Evolutionary conservation across 495 filamentous ascomycete genomes (phyloP), one percentile per base, ranked within the genome.

Genomic region (Podospora conica): DNA sequence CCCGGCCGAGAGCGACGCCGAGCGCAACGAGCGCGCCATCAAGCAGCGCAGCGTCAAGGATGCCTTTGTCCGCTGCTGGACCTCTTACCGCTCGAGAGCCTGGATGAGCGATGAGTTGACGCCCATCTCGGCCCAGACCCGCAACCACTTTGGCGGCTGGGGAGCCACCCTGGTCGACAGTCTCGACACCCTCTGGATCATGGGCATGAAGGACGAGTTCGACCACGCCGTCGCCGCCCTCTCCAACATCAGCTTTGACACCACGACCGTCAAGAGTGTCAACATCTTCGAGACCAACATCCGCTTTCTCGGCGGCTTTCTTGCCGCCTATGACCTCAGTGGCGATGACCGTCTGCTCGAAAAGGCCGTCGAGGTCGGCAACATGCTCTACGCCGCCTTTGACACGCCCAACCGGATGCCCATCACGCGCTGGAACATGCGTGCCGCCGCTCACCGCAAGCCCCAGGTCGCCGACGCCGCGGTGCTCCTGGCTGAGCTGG

Each of bases 351-450:
- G 86, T 9, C 78, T 96, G 29, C 82, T 96, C 57, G 82, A 87
- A 54, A 96, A 96, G 73, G 91, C 93, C 15, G 81, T 87, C 24
- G 88, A 96, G 75, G 81, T 96, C 33, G 93, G 86, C 31, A 91
- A 96, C 67, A 81, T 97, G 68, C 76, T 97, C 28, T 95, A 92
- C 72, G 86, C 87, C 62, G 89, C 90, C 9, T 97, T 96, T 73
- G 93, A 97, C 71, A 96, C 93, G 15, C 92, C 93, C 0, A 97
- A 95, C 71, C 86, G 90, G 31, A 95, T 97, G 91, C 93, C 93
- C 9, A 74, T 87, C 10, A 88, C 91, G 11, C 88, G 84, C 73
- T 90, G 93, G 75, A 80, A 85, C 28, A 74, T 77, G 6, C 67
- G 73, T 53, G 65, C 61, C 18, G 74, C 80, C 0, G 70, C 75